Conservation (phyloP, 1,284 basidiomycete species). For the Xanthoconium separans region DNA sequence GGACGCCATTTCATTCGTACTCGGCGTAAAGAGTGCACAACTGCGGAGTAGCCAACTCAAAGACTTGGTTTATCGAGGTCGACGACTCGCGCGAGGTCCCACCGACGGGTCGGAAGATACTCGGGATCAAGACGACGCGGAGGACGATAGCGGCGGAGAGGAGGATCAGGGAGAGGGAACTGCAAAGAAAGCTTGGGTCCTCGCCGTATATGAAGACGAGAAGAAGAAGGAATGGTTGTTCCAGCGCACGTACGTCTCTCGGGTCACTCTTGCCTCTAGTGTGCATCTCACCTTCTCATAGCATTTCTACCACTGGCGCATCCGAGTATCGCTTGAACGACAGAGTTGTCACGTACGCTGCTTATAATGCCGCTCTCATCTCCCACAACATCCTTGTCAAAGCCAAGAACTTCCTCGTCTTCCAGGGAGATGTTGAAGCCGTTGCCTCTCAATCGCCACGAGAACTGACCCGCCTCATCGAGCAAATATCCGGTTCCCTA, state of each 20-base stretch:
- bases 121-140: constrained; percentile 44
- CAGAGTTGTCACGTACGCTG: constrained; percentile 76
- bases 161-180: constrained; percentile 73
- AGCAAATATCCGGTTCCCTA: constrained; percentile 93
- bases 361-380: constrained; percentile 84
- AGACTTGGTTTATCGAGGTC: constrained; percentile 93
- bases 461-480: constrained; percentile 88
- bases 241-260: constrained; percentile 75
- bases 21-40: constrained; percentile 93
- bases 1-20: constrained; percentile 99
- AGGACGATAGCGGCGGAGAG: constrained; percentile 47
- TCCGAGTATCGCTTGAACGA: constrained; percentile 89
- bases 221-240: constrained; percentile 85
- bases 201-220: constrained; percentile 84
- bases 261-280: neutral
- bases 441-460: constrained; percentile 94
- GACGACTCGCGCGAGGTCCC: constrained; percentile 63
- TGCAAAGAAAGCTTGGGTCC: constrained; percentile 92
- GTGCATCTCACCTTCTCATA: constrained; percentile 33
- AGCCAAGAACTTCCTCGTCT: constrained; percentile 99
- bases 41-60: constrained; percentile 91
- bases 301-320: constrained; percentile 81
- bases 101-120: constrained; percentile 50
- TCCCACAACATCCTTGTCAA: constrained; percentile 96
- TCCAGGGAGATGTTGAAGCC: constrained; percentile 98